Base-by-base conservation (phyloP, 208 protist genomes). In the Leishmania aethiopica region DNA sequence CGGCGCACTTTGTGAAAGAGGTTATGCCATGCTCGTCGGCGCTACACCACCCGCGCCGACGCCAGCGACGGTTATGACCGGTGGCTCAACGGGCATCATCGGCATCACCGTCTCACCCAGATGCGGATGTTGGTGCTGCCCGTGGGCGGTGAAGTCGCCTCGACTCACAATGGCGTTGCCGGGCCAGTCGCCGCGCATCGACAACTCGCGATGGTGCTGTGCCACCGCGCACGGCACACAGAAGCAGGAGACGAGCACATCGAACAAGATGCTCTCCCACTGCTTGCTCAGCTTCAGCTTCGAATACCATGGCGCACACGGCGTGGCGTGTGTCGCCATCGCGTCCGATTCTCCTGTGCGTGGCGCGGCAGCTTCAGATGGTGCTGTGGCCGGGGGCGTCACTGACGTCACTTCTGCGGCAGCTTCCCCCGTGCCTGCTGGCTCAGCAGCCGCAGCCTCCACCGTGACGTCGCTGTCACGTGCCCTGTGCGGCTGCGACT, bases 181-280 rank as follows among this genome's bases (percentile, higher is more conserved):
- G 0, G 83, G 83, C 83, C 88, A 90, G 40, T 86, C 84, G 19
- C 82, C 89, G 22, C 80, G 86, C 40, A 73, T 59, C 13, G 78
- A 72, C 73, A 92, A 84, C 80, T 92, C 86, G 7, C 89, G 86
- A 74, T 89, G 84, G 53, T 92, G 86, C 84, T 92, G 89, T 51
- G 80, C 80, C 3, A 88, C 66, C 22, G 80, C 79, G 69, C 85
- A 92, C 7, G 75, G 60, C 49, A 71, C 72, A 71, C 89, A 92
- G 59, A 79, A 80, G 35, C 80, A 37, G 4, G 75, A 62, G 19
- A 81, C 74, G 0, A 85, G 59, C 6, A 83, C 42, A 53, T 88
- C 84, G 59, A 80, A 11, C 4, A 81, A 37, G 35, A 78, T 45
- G 25, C n/a, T 77, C 13, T 45, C 15, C 35, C 40, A 72, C 37